Percentiles rank a stretch among this genome's conserved stretches.
These are phyloP conservation scores for Aquilaria agallochum DNA, from an alignment of 441 rosid genomes.

Conservation along the genomic window DNA sequence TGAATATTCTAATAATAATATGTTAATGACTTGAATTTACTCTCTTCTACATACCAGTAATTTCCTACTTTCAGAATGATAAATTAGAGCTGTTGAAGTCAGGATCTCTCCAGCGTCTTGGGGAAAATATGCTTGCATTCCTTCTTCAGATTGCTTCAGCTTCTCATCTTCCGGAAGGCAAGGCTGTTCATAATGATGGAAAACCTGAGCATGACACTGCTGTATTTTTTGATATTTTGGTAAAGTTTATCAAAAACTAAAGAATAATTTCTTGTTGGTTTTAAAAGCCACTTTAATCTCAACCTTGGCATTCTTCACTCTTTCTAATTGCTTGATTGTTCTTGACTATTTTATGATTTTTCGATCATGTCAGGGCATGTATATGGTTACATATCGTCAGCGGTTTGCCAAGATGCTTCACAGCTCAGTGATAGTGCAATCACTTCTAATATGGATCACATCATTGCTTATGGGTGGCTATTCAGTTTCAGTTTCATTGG, in stretches of 20 bases:
- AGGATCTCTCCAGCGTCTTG: conserved; percentile 96
- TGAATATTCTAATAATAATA: too few species aligned
- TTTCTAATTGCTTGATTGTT: too few species aligned
- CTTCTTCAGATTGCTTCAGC: conserved; percentile 68
- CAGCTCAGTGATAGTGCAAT: conserved; percentile 80
- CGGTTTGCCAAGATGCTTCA: conserved; percentile 74
- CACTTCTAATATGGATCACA: conserved; percentile 77
- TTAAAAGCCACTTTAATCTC: conserved; percentile 8
- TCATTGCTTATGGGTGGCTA: conserved; percentile 91
- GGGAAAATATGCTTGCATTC: conserved; percentile 96
- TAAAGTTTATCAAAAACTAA: conserved; percentile 28
- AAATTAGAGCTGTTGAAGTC: conserved; percentile 77
- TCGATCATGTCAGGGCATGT: conserved; percentile 57
- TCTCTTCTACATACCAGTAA: too few species aligned
- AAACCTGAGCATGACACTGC: conserved; percentile 35
- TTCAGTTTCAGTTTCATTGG: conserved; percentile 61
- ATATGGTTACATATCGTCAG: conserved; percentile 74
- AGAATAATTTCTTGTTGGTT: conserved; percentile 12
- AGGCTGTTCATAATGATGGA: conserved; percentile 29
- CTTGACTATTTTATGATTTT: not conserved
- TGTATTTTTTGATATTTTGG: conserved; percentile 84
- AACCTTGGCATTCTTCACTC: not conserved
- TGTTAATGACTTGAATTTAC: conserved; percentile 10
- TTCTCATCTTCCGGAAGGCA: conserved; percentile 44
- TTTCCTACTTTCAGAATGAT: conserved; percentile 70